Evolutionary conservation across 805 yeast genomes (phyloP).

Genomic region (Priceomyces melissophilus): DNA sequence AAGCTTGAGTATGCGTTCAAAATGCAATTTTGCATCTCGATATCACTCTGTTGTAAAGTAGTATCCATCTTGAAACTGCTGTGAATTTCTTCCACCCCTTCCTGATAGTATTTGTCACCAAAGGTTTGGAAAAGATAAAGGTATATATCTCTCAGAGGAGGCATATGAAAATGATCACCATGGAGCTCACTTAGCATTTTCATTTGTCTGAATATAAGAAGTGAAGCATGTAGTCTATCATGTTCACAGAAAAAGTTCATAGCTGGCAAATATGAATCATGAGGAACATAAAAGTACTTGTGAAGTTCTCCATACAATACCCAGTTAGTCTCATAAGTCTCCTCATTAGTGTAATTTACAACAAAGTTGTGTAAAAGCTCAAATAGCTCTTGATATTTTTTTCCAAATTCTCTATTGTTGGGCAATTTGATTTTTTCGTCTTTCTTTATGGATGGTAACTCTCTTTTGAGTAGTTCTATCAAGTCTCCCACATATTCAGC

Average conservation of each 20-base stretch:
- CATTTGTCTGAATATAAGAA: constrained; percentile 58
- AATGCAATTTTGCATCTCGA: constrained; percentile 55
- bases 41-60: constrained; percentile 48
- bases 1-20: constrained; percentile 62
- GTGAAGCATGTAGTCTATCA: constrained; percentile 58
- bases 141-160: constrained; percentile 51
- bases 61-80: constrained; percentile 60
- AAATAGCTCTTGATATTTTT: constrained; percentile 27
- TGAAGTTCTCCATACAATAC: constrained; percentile 55
- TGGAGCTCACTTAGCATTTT: constrained; percentile 53
- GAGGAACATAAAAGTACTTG: constrained; percentile 54
- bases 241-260: constrained; percentile 54
- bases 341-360: constrained; percentile 25
- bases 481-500: constrained; percentile 39
- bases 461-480: constrained; percentile 39
- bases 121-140: constrained; percentile 56
- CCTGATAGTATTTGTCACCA: constrained; percentile 55
- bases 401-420: constrained; percentile 18
- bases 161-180: constrained; percentile 27
- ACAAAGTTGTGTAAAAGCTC: constrained; percentile 28
- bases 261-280: constrained; percentile 54
- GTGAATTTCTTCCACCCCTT: constrained; percentile 65
- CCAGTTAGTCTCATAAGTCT: constrained; percentile 49
- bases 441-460: constrained; percentile 32
- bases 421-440: constrained; percentile 28